Conservation (phyloP, 768 basidiomycete genomes). For the Lenzites betulinus region DNA sequence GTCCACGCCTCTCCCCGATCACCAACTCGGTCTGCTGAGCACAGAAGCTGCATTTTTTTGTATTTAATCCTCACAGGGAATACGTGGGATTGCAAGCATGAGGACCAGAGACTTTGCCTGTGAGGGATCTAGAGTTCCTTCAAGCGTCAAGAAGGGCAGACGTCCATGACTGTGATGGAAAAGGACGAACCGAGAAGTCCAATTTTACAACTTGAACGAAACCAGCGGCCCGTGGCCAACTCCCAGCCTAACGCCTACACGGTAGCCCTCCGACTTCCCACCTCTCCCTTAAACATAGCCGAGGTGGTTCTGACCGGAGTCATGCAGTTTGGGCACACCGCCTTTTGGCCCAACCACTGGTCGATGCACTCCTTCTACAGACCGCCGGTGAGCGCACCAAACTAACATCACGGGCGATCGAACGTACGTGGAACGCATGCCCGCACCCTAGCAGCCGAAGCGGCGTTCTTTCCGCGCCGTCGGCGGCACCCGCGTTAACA, state of each 20-base stretch:
- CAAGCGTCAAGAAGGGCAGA: no score
- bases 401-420: background rate
- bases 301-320: background rate
- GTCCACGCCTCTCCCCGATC: no score
- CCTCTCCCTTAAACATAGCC: background rate
- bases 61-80: no score
- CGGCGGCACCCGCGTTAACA: background rate
- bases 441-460: conserved; percentile 75
- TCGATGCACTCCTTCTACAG: conserved; percentile 10
- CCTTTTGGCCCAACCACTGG: background rate
- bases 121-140: no score
- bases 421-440: conserved; percentile 86
- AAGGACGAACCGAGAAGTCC: no score
- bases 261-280: background rate
- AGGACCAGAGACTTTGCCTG: no score
- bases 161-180: no score
- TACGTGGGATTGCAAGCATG: no score
- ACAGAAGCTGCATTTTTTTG: no score
- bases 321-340: background rate
- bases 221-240: background rate
- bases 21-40: no score
- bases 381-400: background rate
- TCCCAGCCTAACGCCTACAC: background rate
- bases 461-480: conserved; percentile 44
- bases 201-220: no score